Evolutionary conservation across 495 filamentous ascomycete genomes (phyloP).

Genomic region (Penicillium taxi): DNA sequence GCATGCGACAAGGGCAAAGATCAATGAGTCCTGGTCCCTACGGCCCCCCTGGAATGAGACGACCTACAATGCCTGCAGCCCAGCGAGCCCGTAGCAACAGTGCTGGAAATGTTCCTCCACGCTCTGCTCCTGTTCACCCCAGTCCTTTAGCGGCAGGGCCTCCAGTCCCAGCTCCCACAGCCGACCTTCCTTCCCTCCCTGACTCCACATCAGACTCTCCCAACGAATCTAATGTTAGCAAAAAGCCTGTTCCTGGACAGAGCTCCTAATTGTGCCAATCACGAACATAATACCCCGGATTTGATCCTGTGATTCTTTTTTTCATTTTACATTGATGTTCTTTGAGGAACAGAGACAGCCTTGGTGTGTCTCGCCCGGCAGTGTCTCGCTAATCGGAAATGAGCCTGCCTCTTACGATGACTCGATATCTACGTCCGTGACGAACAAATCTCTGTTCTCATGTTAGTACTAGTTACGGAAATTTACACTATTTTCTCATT

Average conservation of each 20-base stretch:
- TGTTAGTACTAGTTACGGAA: neutral
- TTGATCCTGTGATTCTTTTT: too few relatives aligned
- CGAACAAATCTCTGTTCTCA: constrained; percentile 11
- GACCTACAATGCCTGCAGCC: constrained; percentile 34
- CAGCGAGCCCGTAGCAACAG: constrained; percentile 46
- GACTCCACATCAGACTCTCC: constrained; percentile 6
- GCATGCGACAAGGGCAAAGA: constrained; percentile 33
- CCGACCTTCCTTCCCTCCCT: constrained; percentile 26
- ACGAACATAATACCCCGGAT: constrained; percentile 2
- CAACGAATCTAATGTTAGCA: constrained; percentile 12
- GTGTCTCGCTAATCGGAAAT: constrained; percentile 19
- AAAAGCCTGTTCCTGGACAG: constrained; percentile 25
- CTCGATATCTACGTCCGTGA: constrained; percentile 17
- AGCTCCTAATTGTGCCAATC: constrained; percentile 8
- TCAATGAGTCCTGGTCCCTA: constrained; percentile 50
- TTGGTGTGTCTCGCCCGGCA: constrained; percentile 8
- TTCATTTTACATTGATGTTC: too few relatives aligned
- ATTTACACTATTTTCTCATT: neutral
- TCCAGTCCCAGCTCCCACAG: constrained; percentile 30
- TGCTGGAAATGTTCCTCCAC: constrained; percentile 35
- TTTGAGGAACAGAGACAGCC: constrained; percentile 7
- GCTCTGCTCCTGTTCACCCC: constrained; percentile 45
- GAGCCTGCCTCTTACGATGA: constrained; percentile 13
- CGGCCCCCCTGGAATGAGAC: constrained; percentile 36
- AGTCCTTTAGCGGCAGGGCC: constrained; percentile 45